Percentiles rank a stretch among this genome's conserved stretches.
Conservation (phyloP, 441 rosid genomes). For the Populus hybrid region DNA sequence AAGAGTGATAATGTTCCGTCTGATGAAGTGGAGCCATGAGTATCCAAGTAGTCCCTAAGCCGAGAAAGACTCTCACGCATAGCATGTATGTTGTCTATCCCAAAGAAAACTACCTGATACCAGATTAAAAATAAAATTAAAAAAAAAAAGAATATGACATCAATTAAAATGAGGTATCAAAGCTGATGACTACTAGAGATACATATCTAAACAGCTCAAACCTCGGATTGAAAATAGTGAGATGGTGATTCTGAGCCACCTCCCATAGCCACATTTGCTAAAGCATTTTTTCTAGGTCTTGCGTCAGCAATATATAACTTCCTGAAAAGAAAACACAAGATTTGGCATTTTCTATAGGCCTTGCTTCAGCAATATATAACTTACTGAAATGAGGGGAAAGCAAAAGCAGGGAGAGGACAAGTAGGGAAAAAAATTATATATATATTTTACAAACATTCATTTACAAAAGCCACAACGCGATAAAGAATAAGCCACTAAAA, state of each 20-base stretch:
- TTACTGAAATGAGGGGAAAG: background rate
- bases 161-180: slow-evolving; percentile 14
- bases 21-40: slow-evolving; percentile 93
- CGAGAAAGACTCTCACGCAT: slow-evolving; percentile 99
- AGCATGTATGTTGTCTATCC: slow-evolving; percentile 99
- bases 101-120: slow-evolving; percentile 86
- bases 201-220: slow-evolving; percentile 31
- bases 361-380: background rate
- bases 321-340: slow-evolving; percentile 38
- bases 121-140: slow-evolving; percentile 8
- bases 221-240: slow-evolving; percentile 95
- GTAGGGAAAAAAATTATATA: too few relatives aligned
- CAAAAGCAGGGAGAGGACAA: background rate
- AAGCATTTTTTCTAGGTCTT: slow-evolving; percentile 97
- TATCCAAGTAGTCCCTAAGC: slow-evolving; percentile 95
- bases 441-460: background rate
- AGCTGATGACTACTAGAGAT: slow-evolving; percentile 28
- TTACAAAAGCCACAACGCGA: background rate
- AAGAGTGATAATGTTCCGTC: slow-evolving; percentile 97
- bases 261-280: slow-evolving; percentile 99
- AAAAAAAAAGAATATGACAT: slow-evolving; percentile 1
- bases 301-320: slow-evolving; percentile 98
- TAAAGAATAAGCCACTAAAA: background rate
- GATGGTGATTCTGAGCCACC: slow-evolving; percentile 99
- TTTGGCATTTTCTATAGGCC: background rate